Percentiles rank a stretch among this genome's conserved stretches.
These are phyloP conservation scores for Epichloe festucae DNA, from an alignment of 2,329 filamentous ascomycete species.

Conservation along the genomic window DNA sequence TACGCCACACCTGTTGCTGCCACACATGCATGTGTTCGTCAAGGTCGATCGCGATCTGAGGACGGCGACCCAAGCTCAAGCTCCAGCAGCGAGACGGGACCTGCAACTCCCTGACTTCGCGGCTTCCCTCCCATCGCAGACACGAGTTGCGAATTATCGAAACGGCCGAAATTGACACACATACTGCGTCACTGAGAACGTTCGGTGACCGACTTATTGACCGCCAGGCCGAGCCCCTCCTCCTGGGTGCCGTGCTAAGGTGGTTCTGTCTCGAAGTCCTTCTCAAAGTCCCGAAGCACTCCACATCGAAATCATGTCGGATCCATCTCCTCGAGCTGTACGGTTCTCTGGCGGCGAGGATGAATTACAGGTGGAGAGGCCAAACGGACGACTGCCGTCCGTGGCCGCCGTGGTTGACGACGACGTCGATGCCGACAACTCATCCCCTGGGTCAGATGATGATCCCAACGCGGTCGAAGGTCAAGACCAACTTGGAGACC, in stretches of 20 bases:
- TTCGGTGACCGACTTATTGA: conserved; percentile 2
- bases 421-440: conserved; percentile 14
- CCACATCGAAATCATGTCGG: conserved; percentile 20
- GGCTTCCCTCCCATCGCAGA: no score
- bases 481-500: conserved; percentile 34
- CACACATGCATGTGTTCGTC: neutral
- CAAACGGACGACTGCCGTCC: conserved; percentile 25
- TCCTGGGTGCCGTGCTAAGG: conserved; percentile 2
- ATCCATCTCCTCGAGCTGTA: conserved; percentile 41
- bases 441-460: conserved; percentile 16
- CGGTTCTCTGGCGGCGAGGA: conserved; percentile 41
- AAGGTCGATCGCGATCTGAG: neutral
- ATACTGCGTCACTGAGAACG: neutral
- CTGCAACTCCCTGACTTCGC: no score
- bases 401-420: conserved; percentile 8
- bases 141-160: neutral
- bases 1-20: neutral
- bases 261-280: neutral
- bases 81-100: neutral
- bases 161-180: neutral
- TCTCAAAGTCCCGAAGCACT: neutral
- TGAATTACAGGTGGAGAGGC: conserved; percentile 27
- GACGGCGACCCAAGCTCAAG: neutral
- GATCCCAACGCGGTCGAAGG: conserved; percentile 34
- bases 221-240: conserved; percentile 5